Conservation (phyloP, 2,329 filamentous ascomycete genomes). For the Penicillium sp. region DNA sequence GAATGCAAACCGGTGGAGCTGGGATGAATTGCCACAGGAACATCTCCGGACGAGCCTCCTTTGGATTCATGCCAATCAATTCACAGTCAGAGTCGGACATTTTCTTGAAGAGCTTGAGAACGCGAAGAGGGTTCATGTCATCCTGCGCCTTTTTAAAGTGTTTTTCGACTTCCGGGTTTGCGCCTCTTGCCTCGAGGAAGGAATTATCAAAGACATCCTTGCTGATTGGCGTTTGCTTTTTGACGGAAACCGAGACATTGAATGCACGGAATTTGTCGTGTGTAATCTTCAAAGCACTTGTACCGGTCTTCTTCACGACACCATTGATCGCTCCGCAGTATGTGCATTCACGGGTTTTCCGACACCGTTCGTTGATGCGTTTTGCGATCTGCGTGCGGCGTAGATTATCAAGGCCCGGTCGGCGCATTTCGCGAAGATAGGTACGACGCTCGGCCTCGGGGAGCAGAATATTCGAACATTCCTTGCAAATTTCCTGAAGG, state of each 20-base stretch:
- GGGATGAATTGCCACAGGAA: constrained; percentile 97
- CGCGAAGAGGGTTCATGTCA: constrained; percentile 83
- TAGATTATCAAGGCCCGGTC: constrained; percentile 81
- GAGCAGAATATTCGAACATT: constrained; percentile 80
- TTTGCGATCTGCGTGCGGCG: constrained; percentile 80
- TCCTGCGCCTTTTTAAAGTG: constrained; percentile 90
- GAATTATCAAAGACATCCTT: constrained; percentile 84
- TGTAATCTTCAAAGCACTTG: constrained; percentile 79
- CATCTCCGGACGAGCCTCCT: constrained; percentile 88
- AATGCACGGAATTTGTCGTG: constrained; percentile 89
- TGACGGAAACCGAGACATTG: constrained; percentile 82
- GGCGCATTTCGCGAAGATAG: constrained; percentile 76
- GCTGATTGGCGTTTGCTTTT: constrained; percentile 76
- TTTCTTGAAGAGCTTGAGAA: constrained; percentile 86
- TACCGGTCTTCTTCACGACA: constrained; percentile 82
- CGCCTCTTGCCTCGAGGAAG: constrained; percentile 73
- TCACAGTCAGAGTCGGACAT: constrained; percentile 85
- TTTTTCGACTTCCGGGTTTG: constrained; percentile 80
- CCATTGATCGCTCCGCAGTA: constrained; percentile 82
- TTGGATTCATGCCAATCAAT: constrained; percentile 80
- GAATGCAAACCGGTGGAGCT: constrained; percentile 88
- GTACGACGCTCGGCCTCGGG: constrained; percentile 73
- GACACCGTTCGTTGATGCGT: constrained; percentile 82
- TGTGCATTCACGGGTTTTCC: constrained; percentile 79
- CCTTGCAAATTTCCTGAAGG: constrained; percentile 94